phyloP scores from a whole-genome alignment of 2,329 filamentous ascomycete genomes.

The Decorospora gaudefroyi region DNA sequence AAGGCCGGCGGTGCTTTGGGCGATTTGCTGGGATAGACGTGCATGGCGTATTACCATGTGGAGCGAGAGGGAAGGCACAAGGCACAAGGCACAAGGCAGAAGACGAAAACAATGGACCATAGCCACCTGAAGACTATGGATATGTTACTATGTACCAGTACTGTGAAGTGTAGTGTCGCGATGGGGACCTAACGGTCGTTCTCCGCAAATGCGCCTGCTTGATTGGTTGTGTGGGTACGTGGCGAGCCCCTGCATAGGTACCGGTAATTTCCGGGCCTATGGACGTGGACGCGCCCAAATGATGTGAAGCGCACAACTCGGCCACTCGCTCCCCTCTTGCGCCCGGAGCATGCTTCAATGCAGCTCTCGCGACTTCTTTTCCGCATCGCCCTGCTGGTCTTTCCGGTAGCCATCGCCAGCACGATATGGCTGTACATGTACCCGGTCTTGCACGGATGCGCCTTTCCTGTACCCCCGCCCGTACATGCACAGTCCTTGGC shows the following conservation, averaged over 20 bases:
- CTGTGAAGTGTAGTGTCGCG: too few relatives aligned
- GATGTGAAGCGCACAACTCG: slow-evolving; percentile 13
- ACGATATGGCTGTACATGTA: slow-evolving; percentile 87
- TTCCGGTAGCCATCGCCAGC: slow-evolving; percentile 70
- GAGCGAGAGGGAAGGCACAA: too few relatives aligned
- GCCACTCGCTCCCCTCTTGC: slow-evolving; percentile 9
- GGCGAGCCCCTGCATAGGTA: slow-evolving; percentile 4
- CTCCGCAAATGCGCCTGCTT: slow-evolving; percentile 10
- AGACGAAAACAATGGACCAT: background rate
- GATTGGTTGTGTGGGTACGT: slow-evolving; percentile 6
- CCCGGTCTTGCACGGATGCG: slow-evolving; percentile 76
- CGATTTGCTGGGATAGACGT: slow-evolving; percentile 42
- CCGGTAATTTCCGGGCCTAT: slow-evolving; percentile 3
- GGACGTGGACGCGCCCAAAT: slow-evolving; percentile 11
- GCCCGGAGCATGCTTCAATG: slow-evolving; percentile 52
- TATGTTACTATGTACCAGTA: too few relatives aligned
- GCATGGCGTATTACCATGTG: background rate
- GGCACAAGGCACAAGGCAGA: too few relatives aligned
- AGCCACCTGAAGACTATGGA: too few relatives aligned
- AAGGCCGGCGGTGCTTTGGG: slow-evolving; percentile 46
- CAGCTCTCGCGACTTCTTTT: slow-evolving; percentile 54
- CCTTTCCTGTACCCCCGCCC: slow-evolving; percentile 64
- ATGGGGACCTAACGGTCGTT: too few relatives aligned
- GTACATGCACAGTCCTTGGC: slow-evolving; percentile 51
- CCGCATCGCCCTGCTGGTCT: slow-evolving; percentile 54